These are phyloP conservation scores for Clonostachys byssicola DNA, from an alignment of 2,329 filamentous ascomycete genomes.

Conservation along the genomic window DNA sequence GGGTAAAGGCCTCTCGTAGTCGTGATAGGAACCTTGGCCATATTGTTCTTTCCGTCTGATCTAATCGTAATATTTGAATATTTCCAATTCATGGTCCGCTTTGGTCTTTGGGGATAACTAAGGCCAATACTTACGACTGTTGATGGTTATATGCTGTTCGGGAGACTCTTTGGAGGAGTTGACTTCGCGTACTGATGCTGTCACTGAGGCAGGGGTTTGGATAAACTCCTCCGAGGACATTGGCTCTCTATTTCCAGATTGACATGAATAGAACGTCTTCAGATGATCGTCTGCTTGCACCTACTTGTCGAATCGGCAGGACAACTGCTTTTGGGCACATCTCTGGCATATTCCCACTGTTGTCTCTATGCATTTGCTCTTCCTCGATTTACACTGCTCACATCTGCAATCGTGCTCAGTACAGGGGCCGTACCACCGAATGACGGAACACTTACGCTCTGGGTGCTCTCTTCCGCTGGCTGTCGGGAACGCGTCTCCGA, in stretches of 20 bases:
- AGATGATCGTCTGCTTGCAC: not conserved
- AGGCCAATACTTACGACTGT: slow-evolving; percentile 4
- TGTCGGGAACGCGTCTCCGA: slow-evolving; percentile 18
- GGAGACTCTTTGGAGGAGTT: too few species aligned
- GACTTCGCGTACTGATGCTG: too few species aligned
- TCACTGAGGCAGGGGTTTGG: too few species aligned
- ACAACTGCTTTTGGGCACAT: slow-evolving; percentile 14
- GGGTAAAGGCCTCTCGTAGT: slow-evolving; percentile 17
- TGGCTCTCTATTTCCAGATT: slow-evolving; percentile 1
- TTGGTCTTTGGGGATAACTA: not conserved
- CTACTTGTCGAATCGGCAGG: slow-evolving; percentile 10
- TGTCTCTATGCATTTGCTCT: slow-evolving; percentile 24
- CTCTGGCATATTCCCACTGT: slow-evolving; percentile 16
- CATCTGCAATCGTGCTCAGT: slow-evolving; percentile 10
- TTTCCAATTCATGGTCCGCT: not conserved
- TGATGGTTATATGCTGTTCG: slow-evolving; percentile 7
- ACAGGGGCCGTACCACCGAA: not conserved
- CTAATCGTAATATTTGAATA: slow-evolving; percentile 1
- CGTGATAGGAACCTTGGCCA: slow-evolving; percentile 18
- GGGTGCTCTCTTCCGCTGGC: slow-evolving; percentile 22
- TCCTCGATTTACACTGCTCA: slow-evolving; percentile 24
- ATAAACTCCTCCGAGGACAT: too few species aligned
- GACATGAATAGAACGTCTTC: not conserved
- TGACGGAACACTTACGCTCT: slow-evolving; percentile 11
- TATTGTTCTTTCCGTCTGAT: slow-evolving; percentile 13